Evolutionary conservation across 768 basidiomycete species (phyloP), one percentile per base, ranked within the genome.

Genomic region (Mycena maculata): DNA sequence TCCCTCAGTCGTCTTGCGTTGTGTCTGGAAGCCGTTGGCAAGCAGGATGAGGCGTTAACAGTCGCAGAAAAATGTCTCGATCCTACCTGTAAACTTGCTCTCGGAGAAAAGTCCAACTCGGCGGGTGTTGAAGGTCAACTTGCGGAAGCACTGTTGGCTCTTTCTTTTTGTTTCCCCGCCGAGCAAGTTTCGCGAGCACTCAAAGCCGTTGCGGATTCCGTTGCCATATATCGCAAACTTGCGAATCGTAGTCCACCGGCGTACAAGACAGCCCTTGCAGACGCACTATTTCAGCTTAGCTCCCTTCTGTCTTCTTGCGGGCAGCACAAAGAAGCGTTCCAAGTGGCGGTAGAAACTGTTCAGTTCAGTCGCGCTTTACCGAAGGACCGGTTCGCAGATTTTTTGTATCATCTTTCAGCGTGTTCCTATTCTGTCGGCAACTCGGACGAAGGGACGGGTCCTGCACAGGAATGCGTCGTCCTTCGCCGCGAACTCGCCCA

Each of bases 1-100:
- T 44, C 64, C 10, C 60, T 70, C 22, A 65, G 69, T 50, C 69
- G 64, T 13, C 27, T 70, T 9, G 69, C 69, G 13, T 33, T 30
- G 1, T 70, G 69, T 28, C 45, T 70, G 15, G 28, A 25, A n/a
- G 47, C 49, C 9, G 60, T 53, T 9, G 64, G 60, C 2, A 62
- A 38, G 30, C 50, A 39, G 3, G 50, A 39, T 7, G 60, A 63
- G n/a, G 60, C 64, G 39, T 22, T 55, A 28, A 2, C 20, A 12
- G 39, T 60, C 5, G 55, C 63, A 27, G 60, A 58, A 20, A 45
- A 44, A n/a, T 63, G 69, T 59, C 57, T 66, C 15, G 49, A 59
- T 25, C 49, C 66, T 25, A 33, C 41, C 3, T 33, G 25, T 15
- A 56, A 30, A 23, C 33, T 70, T 30, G 52, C 36, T 18, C 3